A percentile compares a stretch with the other conserved stretches of the same genome.
These are phyloP conservation scores for Wallacemonas sp. DNA, from an alignment of 208 protist species.

Conservation along the genomic window DNA sequence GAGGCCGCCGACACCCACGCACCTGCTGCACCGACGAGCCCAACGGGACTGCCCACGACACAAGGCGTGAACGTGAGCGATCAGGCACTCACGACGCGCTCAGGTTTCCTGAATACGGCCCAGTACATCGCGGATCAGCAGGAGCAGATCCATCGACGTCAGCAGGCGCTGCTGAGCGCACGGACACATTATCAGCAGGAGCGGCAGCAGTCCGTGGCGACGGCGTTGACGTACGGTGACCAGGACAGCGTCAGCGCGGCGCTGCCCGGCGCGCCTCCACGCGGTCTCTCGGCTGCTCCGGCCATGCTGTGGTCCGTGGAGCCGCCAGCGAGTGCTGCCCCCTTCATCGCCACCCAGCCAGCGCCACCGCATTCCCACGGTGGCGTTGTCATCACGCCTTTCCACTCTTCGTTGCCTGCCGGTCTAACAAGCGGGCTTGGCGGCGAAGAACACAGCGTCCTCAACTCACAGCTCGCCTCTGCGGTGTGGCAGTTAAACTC, in stretches of 20 bases:
- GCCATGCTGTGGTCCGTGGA: background rate
- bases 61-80: too few relatives aligned
- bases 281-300: background rate
- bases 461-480: background rate
- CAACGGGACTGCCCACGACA: too few relatives aligned
- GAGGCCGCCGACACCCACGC: conserved; percentile 1
- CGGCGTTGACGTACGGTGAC: too few relatives aligned
- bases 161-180: conserved; percentile 25
- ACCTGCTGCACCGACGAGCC: background rate
- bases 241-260: too few relatives aligned
- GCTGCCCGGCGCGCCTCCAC: background rate
- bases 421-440: background rate
- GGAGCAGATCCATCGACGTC: conserved; percentile 22
- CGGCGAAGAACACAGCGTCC: background rate
- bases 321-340: too few relatives aligned
- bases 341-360: too few relatives aligned
- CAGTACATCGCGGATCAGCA: conserved; percentile 25
- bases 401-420: too few relatives aligned
- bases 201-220: too few relatives aligned
- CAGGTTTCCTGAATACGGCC: conserved; percentile 11
- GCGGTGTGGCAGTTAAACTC: background rate
- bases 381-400: too few relatives aligned
- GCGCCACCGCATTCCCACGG: too few relatives aligned
- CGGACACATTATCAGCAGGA: conserved; percentile 27
- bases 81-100: background rate